Base-by-base conservation (phyloP, 2,329 filamentous ascomycete species). In the Oidium heveae region DNA sequence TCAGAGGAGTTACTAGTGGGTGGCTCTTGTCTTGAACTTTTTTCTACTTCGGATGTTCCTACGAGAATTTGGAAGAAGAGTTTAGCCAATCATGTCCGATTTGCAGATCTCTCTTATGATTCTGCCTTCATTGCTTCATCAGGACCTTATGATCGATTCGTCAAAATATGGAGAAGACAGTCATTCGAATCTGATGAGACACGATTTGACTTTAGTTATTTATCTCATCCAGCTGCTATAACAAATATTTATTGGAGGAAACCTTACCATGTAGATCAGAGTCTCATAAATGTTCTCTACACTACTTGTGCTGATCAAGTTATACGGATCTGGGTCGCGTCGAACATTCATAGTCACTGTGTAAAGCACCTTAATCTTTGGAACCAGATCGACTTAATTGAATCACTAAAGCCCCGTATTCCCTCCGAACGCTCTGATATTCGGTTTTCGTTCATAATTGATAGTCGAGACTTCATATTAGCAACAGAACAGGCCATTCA, bases 151-250 rank as follows among this genome's bases (percentile, higher is more conserved):
- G 91, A 96, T 66, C 75, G 82, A 53, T 70, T 96, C 20, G 80
- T 94, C 60, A 96, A 98, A 68, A 76, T 96, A 61, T 98, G 93
- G 91, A 79, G 87, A 58, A 77, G 89, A 54, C 71, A 94, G 24
- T 84, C 83, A 9, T 95, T 89, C 64, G 86, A 86, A 15, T 75
- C 79, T 0, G 82, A 86, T 56, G 83, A 93, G 60, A 82, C 86
- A 41, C 76, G 84, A 55, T 96, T 96, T 67, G 89, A 96, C 62
- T 81, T 94, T 62, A 80, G 81, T 32, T 96, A 96, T 67, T 77
- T 98, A 1, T 73, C 80, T n/a, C 91, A 98, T 65, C 85, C 86
- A 0, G 73, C 76, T 28, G 69, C 81, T 0, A 79, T 98, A n/a
- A 89, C 85, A 2, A 79, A 77, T 57, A 69, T 94, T 57, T 81